Evolutionary conservation across 2,329 filamentous ascomycete species (phyloP).

Genomic region (Calonectria fujianensis): DNA sequence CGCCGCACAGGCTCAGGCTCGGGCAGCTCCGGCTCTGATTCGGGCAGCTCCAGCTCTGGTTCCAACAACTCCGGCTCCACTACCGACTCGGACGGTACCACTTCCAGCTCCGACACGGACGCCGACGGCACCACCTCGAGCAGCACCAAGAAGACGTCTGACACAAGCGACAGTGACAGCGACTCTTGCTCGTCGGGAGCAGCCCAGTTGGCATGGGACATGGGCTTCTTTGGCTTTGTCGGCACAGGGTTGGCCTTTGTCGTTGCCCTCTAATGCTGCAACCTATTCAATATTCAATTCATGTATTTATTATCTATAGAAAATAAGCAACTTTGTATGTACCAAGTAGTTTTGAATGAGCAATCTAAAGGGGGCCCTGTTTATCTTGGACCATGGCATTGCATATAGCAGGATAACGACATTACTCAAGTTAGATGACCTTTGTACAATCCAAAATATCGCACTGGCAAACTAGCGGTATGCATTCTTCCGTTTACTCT

Average conservation of each 20-base stretch:
- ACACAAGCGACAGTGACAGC: slow-evolving; percentile 19
- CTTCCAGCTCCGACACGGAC: background rate
- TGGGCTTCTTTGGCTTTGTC: slow-evolving; percentile 37
- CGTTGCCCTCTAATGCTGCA: slow-evolving; percentile 17
- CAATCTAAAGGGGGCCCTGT: too few relatives aligned
- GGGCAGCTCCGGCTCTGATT: background rate
- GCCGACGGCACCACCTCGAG: background rate
- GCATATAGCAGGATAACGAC: too few relatives aligned
- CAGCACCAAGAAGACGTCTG: background rate
- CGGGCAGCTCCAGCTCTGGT: background rate
- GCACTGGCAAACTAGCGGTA: too few relatives aligned
- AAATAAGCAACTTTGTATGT: too few relatives aligned
- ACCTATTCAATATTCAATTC: too few relatives aligned
- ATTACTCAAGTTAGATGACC: too few relatives aligned
- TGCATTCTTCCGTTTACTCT: too few relatives aligned
- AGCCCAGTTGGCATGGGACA: slow-evolving; percentile 5
- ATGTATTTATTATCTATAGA: too few relatives aligned
- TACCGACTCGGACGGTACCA: background rate
- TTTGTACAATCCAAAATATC: too few relatives aligned
- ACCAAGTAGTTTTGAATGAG: too few relatives aligned
- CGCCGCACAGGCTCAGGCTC: background rate
- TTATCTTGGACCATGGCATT: too few relatives aligned
- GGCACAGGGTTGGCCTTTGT: slow-evolving; percentile 32
- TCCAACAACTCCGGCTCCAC: background rate
- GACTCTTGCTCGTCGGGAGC: slow-evolving; percentile 35